Conservation (phyloP, 306 rosid genomes). For the Quercus dentata region DNA sequence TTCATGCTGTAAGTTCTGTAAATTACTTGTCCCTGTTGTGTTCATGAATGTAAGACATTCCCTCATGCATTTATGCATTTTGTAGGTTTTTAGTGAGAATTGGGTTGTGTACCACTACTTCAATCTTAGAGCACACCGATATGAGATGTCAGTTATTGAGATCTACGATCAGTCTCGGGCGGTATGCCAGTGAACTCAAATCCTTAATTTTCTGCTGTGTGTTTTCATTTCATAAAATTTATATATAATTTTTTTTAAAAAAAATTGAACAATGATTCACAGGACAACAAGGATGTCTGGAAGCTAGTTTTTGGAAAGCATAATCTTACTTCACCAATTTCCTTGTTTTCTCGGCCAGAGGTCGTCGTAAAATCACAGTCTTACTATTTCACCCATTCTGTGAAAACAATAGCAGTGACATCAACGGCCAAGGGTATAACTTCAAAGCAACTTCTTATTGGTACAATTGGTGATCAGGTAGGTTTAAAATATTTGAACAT, state of each 20-base stretch:
- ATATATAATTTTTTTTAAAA: neutral
- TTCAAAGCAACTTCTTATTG: slow-evolving; percentile 92
- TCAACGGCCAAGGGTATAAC: slow-evolving; percentile 94
- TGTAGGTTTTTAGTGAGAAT: slow-evolving; percentile 93
- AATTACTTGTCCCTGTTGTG: slow-evolving; percentile 20
- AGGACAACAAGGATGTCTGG: slow-evolving; percentile 94
- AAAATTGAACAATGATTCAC: slow-evolving; percentile 24
- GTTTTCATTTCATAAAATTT: slow-evolving; percentile 8
- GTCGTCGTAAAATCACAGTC: slow-evolving; percentile 73
- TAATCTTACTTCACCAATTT: slow-evolving; percentile 85
- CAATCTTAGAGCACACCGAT: slow-evolving; percentile 97
- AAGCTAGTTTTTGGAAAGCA: slow-evolving; percentile 94
- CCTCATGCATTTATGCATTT: slow-evolving; percentile 25
- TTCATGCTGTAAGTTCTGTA: slow-evolving; percentile 72
- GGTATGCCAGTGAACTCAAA: slow-evolving; percentile 51
- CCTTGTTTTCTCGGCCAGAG: slow-evolving; percentile 90
- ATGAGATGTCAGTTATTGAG: slow-evolving; percentile 96
- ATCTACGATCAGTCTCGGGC: slow-evolving; percentile 94
- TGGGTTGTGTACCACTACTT: slow-evolving; percentile 99
- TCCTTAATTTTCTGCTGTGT: slow-evolving; percentile 7
- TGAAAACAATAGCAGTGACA: slow-evolving; percentile 84
- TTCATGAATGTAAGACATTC: slow-evolving; percentile 9
- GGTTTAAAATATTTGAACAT: slow-evolving; percentile 15
- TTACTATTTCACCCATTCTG: slow-evolving; percentile 87
- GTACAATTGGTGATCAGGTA: slow-evolving; percentile 94